These are phyloP conservation scores for Pseudogymnoascus verrucosus DNA, from an alignment of 2,329 filamentous ascomycete species.

Conservation along the genomic window DNA sequence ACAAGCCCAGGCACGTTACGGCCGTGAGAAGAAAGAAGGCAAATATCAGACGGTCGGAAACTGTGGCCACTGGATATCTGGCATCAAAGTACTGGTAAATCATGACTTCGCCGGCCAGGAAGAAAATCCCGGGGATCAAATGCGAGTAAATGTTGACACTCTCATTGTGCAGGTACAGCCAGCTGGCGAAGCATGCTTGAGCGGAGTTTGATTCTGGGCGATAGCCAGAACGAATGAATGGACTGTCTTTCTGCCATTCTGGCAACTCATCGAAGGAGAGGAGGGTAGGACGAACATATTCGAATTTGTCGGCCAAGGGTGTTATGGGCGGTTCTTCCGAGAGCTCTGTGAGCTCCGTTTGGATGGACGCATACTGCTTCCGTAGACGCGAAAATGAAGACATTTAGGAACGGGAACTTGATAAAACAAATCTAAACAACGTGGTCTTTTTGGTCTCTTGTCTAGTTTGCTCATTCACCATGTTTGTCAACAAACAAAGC, in stretches of 20 bases:
- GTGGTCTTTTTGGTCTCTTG: background rate
- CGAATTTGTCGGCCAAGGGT: background rate
- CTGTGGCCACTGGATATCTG: conserved; percentile 28
- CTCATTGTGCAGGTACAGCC: conserved; percentile 37
- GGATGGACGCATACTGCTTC: background rate
- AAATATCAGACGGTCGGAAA: conserved; percentile 33
- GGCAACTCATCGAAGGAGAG: conserved; percentile 32
- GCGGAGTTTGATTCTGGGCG: conserved; percentile 34
- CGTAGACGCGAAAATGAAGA: background rate
- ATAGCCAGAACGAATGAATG: conserved; percentile 35
- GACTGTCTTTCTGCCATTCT: conserved; percentile 36
- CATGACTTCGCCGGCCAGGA: conserved; percentile 26
- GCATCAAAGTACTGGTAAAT: conserved; percentile 24
- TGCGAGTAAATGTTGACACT: conserved; percentile 37
- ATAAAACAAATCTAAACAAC: background rate
- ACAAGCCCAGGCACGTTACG: conserved; percentile 31
- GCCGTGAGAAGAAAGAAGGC: conserved; percentile 32
- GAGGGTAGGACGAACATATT: conserved; percentile 17
- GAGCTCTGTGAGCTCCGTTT: conserved; percentile 1
- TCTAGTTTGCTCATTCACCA: background rate
- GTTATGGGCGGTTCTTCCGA: background rate
- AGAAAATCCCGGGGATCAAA: conserved; percentile 35
- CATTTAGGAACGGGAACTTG: background rate
- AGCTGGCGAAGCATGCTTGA: conserved; percentile 32
- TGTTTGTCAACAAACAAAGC: background rate